Base-by-base conservation (phyloP, 1,139 yeast species). In the Geotrichum macrosporum region DNA sequence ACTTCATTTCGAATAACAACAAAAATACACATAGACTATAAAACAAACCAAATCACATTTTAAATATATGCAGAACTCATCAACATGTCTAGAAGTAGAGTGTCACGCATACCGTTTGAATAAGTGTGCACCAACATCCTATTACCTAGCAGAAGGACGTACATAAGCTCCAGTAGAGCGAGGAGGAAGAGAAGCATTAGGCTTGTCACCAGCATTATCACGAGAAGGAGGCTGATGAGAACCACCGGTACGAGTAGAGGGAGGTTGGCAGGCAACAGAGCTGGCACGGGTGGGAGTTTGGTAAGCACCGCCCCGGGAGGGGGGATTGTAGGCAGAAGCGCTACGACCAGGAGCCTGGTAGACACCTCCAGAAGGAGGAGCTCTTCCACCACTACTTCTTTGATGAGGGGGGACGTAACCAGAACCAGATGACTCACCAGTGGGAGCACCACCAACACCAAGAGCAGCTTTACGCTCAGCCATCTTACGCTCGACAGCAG, bases 401-500 rank as follows among this genome's bases (percentile, higher is more conserved):
- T 37, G 35, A 31, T 39, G 43, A 15, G 47, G 35, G 27, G 46
- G 46, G 27, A 44, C 38, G 32, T 32, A 44, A 30, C 41, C 42
- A 44, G 34, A 32, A 13, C n/a, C n/a, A n/a, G n/a, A n/a, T n/a
- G 44, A 27, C 37, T 19, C 46, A 29, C 30, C 22, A 24, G 27
- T 8, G 27, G 27, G 10, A 8, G 9, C 35, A 27, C 27, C 10
- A 20, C 53, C 35, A 46, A 30, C 34, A 31, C 46, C 20, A 38
- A 38, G 33, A 22, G 51, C 48, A 37, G 48, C 54, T 24, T 35
- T 35, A 18, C 46, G 51, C 37, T 53, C 53, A 35, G 50, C 55
- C 40, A 46, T 13, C 43, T 49, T 44, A 35, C 49, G 47, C 22
- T 51, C 54, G 20, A 34, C 36, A 22, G 36, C 47, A 34, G 48